Percentiles rank a stretch among this genome's conserved stretches.
Conservation (phyloP, 768 basidiomycete genomes). For the Chalciporus sphaerocephalus region DNA sequence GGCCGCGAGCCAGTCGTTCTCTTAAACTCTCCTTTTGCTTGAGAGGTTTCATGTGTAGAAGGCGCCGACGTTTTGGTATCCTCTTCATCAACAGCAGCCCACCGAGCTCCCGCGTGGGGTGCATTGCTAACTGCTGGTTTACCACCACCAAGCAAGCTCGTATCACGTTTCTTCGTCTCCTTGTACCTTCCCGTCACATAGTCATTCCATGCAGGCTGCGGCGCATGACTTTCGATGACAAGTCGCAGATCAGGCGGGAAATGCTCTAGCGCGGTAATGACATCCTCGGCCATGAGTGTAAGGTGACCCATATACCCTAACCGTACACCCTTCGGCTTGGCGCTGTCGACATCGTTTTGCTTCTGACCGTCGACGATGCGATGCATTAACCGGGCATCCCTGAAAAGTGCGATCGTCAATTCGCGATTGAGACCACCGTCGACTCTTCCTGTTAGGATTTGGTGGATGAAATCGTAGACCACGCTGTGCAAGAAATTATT, state of each 20-base stretch:
- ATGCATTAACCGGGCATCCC: conserved; percentile 78
- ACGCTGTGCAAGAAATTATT: conserved; percentile 97
- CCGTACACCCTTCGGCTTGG: conserved; percentile 72
- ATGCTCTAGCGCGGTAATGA: conserved; percentile 82
- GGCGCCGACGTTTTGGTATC: conserved; percentile 34
- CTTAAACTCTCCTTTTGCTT: conserved; percentile 55
- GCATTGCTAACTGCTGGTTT: conserved; percentile 55
- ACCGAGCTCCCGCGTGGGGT: conserved; percentile 37
- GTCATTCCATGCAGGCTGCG: conserved; percentile 80
- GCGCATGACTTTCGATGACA: conserved; percentile 61
- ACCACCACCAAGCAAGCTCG: conserved; percentile 77
- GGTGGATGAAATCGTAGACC: conserved; percentile 94
- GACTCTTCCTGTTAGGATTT: conserved; percentile 85
- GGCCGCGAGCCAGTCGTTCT: conserved; percentile 42
- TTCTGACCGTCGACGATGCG: conserved; percentile 85
- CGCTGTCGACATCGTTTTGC: conserved; percentile 70
- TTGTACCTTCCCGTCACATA: conserved; percentile 83
- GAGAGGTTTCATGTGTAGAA: conserved; percentile 16
- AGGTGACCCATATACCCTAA: conserved; percentile 97
- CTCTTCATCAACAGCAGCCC: conserved; percentile 73
- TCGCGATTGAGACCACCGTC: conserved; percentile 83
- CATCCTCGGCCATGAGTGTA: conserved; percentile 91
- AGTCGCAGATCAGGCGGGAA: conserved; percentile 77
- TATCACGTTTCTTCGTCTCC: conserved; percentile 83
- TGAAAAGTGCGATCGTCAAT: conserved; percentile 77